Percentiles rank a stretch among this genome's conserved stretches.
These are phyloP conservation scores for Domatiomyces globalis DNA, from an alignment of 2,329 filamentous ascomycete species.

Conservation along the genomic window DNA sequence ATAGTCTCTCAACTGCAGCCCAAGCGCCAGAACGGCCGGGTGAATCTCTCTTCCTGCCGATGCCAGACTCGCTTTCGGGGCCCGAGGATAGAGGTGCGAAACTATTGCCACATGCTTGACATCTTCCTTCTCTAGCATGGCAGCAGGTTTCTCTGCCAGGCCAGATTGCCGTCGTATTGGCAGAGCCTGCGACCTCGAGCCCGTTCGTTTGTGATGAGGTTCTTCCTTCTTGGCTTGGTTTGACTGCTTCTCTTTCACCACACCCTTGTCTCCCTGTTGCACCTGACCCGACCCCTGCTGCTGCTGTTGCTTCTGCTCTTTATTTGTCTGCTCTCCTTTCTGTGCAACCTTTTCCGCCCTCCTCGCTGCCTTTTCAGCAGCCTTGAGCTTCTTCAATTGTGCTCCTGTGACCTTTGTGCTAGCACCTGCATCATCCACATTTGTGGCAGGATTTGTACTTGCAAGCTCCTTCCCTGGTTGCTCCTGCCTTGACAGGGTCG, in stretches of 20 bases:
- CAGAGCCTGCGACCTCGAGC: slow-evolving; percentile 20
- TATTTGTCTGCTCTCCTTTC: slow-evolving; percentile 26
- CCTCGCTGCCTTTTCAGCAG: slow-evolving; percentile 80
- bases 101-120: slow-evolving; percentile 60
- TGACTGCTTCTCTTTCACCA: slow-evolving; percentile 9
- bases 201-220: slow-evolving; percentile 22
- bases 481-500: slow-evolving; percentile 4
- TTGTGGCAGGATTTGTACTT: slow-evolving; percentile 9
- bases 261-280: slow-evolving; percentile 18
- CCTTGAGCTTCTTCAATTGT: slow-evolving; percentile 74
- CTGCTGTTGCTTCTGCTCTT: slow-evolving; percentile 4
- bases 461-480: slow-evolving; percentile 6
- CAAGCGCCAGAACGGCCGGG: slow-evolving; percentile 68
- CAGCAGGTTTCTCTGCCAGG: slow-evolving; percentile 21
- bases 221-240: slow-evolving; percentile 17
- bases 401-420: slow-evolving; percentile 36
- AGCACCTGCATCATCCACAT: slow-evolving; percentile 17
- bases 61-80: slow-evolving; percentile 49
- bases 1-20: slow-evolving; percentile 82
- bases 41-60: slow-evolving; percentile 61
- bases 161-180: slow-evolving; percentile 19
- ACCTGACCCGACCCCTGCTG: slow-evolving; percentile 18
- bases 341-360: slow-evolving; percentile 53
- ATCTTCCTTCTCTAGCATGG: slow-evolving; percentile 24
- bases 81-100: slow-evolving; percentile 68